Evolutionary conservation across 257 asterid species (phyloP).

Genomic region (Solanum ossicruentum): DNA sequence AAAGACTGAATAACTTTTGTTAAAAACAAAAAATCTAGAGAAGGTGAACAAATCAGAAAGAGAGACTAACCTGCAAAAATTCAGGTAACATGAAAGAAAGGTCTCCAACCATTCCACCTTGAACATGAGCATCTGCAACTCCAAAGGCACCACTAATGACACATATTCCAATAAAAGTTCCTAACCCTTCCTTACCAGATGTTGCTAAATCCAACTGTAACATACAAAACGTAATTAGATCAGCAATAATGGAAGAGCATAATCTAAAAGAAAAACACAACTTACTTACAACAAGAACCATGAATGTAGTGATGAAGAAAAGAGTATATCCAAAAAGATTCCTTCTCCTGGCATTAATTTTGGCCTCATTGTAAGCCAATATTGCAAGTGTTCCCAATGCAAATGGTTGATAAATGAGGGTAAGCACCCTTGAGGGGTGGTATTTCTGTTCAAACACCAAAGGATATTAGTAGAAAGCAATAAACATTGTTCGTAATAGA

Average conservation of each 20-base stretch:
- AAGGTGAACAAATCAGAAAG: background rate
- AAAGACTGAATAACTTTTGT: conserved; percentile 16
- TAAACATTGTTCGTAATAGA: background rate
- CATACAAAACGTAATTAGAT: background rate
- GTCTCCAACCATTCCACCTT: conserved; percentile 49
- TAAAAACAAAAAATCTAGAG: background rate
- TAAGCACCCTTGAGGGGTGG: conserved; percentile 38
- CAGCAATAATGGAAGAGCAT: background rate
- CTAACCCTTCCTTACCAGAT: conserved; percentile 28
- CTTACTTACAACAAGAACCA: conserved; percentile 28
- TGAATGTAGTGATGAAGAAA: conserved; percentile 20
- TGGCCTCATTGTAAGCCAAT: conserved; percentile 30
- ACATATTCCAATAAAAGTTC: conserved; percentile 25
- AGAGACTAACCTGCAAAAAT: conserved; percentile 17
- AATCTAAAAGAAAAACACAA: background rate
- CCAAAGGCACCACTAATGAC: conserved; percentile 30
- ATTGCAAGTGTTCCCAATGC: conserved; percentile 30
- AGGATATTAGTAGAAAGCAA: background rate
- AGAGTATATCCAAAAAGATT: conserved; percentile 29
- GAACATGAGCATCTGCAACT: conserved; percentile 38
- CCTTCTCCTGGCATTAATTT: conserved; percentile 25
- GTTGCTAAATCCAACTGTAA: conserved; percentile 27
- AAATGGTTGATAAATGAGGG: conserved; percentile 45
- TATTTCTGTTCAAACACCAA: conserved; percentile 12
- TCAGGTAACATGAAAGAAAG: conserved; percentile 35